These are phyloP conservation scores for Backusella tuberculispora DNA, from an alignment of 192 early-diverging fungal genomes.

Conservation along the genomic window DNA sequence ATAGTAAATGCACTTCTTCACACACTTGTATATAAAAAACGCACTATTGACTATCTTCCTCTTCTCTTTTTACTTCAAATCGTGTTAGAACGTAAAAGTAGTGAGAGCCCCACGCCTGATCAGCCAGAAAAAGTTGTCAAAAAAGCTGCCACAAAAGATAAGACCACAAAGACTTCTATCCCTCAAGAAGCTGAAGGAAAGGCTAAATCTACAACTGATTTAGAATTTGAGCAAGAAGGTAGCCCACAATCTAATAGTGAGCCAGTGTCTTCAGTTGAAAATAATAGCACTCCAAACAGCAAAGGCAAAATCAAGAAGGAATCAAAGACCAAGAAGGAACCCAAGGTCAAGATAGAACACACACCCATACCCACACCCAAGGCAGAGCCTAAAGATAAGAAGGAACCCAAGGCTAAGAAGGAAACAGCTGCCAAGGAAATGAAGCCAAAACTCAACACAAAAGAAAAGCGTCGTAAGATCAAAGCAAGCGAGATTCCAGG, in stretches of 20 bases:
- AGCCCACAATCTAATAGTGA: background rate
- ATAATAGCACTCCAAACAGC: too few relatives aligned
- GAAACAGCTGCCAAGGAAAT: background rate
- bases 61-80: background rate
- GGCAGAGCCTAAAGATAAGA: background rate
- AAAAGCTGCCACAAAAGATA: background rate
- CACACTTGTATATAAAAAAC: background rate
- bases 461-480: background rate
- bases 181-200: background rate
- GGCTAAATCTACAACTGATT: background rate
- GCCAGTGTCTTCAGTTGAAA: too few relatives aligned
- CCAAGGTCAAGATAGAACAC: background rate
- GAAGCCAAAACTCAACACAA: background rate
- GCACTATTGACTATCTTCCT: background rate
- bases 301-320: background rate
- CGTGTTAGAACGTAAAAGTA: background rate
- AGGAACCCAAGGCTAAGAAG: background rate
- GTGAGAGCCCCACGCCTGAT: background rate
- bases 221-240: background rate
- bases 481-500: background rate
- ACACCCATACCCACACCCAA: background rate
- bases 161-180: background rate
- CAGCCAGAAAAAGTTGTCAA: slow-evolving; percentile 3
- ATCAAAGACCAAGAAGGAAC: background rate
- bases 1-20: background rate